Evolutionary conservation across 2,329 filamentous ascomycete species (phyloP).

Genomic region (Talaromyces islandicus): DNA sequence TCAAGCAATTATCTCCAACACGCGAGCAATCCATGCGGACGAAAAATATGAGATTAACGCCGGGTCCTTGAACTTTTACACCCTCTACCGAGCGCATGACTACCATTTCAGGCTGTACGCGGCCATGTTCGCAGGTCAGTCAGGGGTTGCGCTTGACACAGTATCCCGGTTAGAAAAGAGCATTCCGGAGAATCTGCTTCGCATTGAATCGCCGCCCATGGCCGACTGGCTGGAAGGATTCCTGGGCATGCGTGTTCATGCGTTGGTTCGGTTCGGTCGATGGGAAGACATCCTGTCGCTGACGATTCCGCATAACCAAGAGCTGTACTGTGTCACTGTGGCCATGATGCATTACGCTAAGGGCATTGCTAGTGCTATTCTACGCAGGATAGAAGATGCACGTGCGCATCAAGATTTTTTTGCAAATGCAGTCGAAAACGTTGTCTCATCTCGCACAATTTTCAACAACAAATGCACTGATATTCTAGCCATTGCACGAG

Average conservation of each 20-base stretch:
- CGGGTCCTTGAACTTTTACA: constrained; percentile 65
- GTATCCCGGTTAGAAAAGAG: constrained; percentile 52
- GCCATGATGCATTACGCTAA: constrained; percentile 61
- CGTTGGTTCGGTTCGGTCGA: constrained; percentile 13
- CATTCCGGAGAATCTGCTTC: constrained; percentile 55
- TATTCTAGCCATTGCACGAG: constrained; percentile 53
- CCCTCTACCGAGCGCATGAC: constrained; percentile 65
- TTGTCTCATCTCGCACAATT: constrained; percentile 54
- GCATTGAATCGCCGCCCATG: constrained; percentile 13
- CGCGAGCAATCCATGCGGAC: constrained; percentile 59
- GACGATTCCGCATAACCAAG: constrained; percentile 27
- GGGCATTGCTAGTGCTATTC: constrained; percentile 57
- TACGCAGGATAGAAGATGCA: constrained; percentile 41
- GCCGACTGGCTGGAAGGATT: constrained; percentile 14
- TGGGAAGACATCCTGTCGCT: constrained; percentile 13
- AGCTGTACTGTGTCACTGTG: constrained; percentile 61
- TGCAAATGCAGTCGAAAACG: constrained; percentile 39
- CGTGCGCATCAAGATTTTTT: constrained; percentile 45
- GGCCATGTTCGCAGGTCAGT: constrained; percentile 66
- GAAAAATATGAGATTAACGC: constrained; percentile 54
- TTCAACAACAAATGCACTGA: constrained; percentile 60
- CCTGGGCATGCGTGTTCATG: constrained; percentile 10
- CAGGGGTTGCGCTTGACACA: constrained; percentile 54
- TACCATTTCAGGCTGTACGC: constrained; percentile 68
- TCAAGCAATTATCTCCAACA: constrained; percentile 59